Evolutionary conservation across 2,329 filamentous ascomycete genomes (phyloP).

Genomic region (Curvularia sp.): DNA sequence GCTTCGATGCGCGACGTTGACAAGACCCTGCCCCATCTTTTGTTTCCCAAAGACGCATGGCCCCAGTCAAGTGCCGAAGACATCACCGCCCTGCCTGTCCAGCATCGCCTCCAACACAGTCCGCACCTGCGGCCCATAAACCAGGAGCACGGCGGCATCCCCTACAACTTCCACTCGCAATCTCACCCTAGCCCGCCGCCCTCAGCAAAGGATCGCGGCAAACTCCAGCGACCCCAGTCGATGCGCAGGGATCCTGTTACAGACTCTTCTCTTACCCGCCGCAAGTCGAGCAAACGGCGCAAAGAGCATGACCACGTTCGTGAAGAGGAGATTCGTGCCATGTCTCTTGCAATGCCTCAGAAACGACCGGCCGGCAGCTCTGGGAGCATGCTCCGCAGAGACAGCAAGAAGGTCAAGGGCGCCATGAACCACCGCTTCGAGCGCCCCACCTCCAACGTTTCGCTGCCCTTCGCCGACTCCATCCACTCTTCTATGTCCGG

Average conservation of each 20-base stretch:
- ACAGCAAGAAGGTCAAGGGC: constrained; percentile 71
- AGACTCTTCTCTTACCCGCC: constrained; percentile 65
- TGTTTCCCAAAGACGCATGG: constrained; percentile 20
- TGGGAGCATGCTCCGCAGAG: constrained; percentile 67
- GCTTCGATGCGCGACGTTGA: constrained; percentile 43
- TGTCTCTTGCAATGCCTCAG: constrained; percentile 74
- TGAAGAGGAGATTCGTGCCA: constrained; percentile 86
- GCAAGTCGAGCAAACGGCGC: constrained; percentile 76
- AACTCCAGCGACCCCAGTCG: constrained; percentile 57
- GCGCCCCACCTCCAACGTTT: constrained; percentile 73
- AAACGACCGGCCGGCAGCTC: constrained; percentile 67
- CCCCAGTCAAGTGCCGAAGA: constrained; percentile 51
- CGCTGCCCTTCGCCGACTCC: constrained; percentile 75
- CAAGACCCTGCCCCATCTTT: constrained; percentile 31
- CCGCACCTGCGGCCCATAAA: constrained; percentile 58
- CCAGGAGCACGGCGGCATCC: constrained; percentile 51
- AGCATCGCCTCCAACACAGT: constrained; percentile 53
- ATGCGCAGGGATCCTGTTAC: constrained; percentile 66
- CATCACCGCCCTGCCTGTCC: constrained; percentile 57
- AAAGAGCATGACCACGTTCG: constrained; percentile 71
- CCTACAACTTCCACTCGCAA: constrained; percentile 55
- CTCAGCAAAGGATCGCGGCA: constrained; percentile 53
- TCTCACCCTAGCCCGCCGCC: constrained; percentile 47
- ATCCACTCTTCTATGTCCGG: constrained; percentile 79
- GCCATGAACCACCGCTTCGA: constrained; percentile 64